These are phyloP conservation scores for Fusarium domesticum DNA, from an alignment of 2,329 filamentous ascomycete genomes.

Conservation along the genomic window DNA sequence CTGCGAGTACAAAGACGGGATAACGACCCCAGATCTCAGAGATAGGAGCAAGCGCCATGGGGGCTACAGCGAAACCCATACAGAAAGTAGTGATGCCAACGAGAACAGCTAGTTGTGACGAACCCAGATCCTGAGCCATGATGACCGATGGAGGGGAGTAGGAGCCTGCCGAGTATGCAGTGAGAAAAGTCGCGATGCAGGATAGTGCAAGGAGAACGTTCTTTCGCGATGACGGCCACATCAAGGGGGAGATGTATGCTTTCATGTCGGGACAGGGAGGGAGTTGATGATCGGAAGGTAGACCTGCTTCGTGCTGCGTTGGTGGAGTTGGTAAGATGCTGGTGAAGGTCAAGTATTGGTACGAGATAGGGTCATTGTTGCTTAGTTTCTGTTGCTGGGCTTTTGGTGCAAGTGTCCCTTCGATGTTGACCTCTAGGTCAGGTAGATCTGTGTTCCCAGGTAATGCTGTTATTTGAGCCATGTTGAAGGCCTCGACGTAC, in stretches of 20 bases:
- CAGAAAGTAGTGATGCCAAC: constrained; percentile 81
- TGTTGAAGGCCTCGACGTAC: constrained; percentile 1
- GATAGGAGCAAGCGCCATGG: constrained; percentile 85
- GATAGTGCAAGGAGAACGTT: constrained; percentile 68
- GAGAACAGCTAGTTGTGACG: constrained; percentile 64
- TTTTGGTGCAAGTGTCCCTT: constrained; percentile 9
- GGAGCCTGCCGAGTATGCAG: constrained; percentile 77
- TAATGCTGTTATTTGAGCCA: neutral
- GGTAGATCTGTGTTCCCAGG: constrained; percentile 5
- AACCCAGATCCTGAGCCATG: constrained; percentile 63
- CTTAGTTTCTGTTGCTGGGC: constrained; percentile 5
- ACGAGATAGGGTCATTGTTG: constrained; percentile 33
- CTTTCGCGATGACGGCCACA: constrained; percentile 70
- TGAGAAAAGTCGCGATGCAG: constrained; percentile 71
- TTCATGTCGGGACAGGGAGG: constrained; percentile 63
- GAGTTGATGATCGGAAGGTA: constrained; percentile 33
- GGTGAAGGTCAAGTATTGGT: constrained; percentile 42
- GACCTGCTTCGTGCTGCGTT: constrained; percentile 13
- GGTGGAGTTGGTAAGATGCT: constrained; percentile 35
- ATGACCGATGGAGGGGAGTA: constrained; percentile 68
- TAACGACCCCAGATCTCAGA: constrained; percentile 85
- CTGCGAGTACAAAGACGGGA: constrained; percentile 74
- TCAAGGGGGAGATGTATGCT: constrained; percentile 66
- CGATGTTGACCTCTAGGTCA: constrained; percentile 20
- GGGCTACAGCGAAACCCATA: constrained; percentile 73